Conservation (phyloP, 1,139 yeast genomes). For the Yamadazyma membranifaciens region DNA sequence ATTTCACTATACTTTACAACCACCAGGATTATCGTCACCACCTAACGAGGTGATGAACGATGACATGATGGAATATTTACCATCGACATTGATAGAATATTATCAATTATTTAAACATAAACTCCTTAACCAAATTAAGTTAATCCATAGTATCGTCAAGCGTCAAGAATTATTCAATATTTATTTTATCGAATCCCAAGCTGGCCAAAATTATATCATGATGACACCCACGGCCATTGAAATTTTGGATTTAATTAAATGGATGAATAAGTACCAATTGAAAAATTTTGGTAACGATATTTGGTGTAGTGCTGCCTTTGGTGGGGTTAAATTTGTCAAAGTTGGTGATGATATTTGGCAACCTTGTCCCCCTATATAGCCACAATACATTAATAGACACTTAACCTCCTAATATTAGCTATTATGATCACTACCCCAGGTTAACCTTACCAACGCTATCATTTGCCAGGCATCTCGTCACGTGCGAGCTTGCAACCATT, state of each 20-base stretch:
- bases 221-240: conserved; percentile 9
- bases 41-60: neutral
- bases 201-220: conserved; percentile 9
- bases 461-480: too few relatives aligned
- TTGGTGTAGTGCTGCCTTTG: conserved; percentile 11
- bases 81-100: neutral
- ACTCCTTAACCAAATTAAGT: conserved; percentile 5
- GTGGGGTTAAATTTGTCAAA: conserved; percentile 9
- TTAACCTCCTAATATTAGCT: too few relatives aligned
- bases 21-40: neutral
- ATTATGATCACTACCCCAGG: too few relatives aligned
- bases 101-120: neutral
- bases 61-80: neutral
- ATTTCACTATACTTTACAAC: neutral
- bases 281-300: conserved; percentile 7
- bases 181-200: conserved; percentile 8
- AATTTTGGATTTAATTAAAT: conserved; percentile 9
- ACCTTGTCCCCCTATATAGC: conserved; percentile 1
- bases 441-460: too few relatives aligned
- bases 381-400: too few relatives aligned
- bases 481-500: neutral
- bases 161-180: conserved; percentile 9
- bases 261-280: conserved; percentile 13
- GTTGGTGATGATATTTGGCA: conserved; percentile 11
- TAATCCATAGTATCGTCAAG: conserved; percentile 11